Conservation (phyloP, 2,329 filamentous ascomycete species). For the Cercospora zeae-maydis region DNA sequence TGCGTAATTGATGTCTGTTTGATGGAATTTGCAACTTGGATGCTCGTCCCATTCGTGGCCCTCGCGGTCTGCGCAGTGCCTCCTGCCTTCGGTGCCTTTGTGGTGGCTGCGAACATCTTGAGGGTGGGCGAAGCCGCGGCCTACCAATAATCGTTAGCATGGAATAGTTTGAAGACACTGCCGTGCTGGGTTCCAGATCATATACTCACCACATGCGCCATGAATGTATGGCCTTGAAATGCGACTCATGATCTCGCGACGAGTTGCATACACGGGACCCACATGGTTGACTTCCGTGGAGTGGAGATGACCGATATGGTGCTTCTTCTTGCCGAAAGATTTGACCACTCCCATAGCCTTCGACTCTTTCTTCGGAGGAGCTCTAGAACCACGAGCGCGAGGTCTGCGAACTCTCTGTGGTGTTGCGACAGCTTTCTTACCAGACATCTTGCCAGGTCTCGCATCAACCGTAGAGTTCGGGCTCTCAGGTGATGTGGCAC, state of each 20-base stretch:
- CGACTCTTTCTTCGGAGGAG: not conserved
- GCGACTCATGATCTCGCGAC: conserved; percentile 25
- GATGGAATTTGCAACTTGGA: conserved; percentile 23
- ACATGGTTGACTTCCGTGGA: conserved; percentile 17
- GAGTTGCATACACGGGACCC: conserved; percentile 24
- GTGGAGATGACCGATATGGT: not conserved
- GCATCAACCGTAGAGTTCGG: not conserved
- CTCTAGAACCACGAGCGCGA: not conserved
- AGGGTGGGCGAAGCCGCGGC: conserved; percentile 24
- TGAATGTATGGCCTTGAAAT: conserved; percentile 28
- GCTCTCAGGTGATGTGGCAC: not conserved
- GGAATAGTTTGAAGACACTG: not conserved
- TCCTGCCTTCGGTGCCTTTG: conserved; percentile 2
- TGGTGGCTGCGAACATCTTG: conserved; percentile 27
- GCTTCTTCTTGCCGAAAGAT: conserved; percentile 1
- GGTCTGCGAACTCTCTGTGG: not conserved
- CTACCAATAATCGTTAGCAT: not conserved
- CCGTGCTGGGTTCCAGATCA: not conserved
- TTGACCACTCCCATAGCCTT: not conserved
- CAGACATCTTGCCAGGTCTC: not conserved
- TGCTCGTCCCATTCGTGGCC: conserved; percentile 23
- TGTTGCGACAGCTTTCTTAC: not conserved
- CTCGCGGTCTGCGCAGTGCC: conserved; percentile 8
- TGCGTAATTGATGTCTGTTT: conserved; percentile 22
- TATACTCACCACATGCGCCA: conserved; percentile 20